A percentile compares a stretch with the other conserved stretches of the same genome.
Evolutionary conservation across 2,329 filamentous ascomycete genomes (phyloP).

Genomic region (Pseudogymnoascus sp.): DNA sequence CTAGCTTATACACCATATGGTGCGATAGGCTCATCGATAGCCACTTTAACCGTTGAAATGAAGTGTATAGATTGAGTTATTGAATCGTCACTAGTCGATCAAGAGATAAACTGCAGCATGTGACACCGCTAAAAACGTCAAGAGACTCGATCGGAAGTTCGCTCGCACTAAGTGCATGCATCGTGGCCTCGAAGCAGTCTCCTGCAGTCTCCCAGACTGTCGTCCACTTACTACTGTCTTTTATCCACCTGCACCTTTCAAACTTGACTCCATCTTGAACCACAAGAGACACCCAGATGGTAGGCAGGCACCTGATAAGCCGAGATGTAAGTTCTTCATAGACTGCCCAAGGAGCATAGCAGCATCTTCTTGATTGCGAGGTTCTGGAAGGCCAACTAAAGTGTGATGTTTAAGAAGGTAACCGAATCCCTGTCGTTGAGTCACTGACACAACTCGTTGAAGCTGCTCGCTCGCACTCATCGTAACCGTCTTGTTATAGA

Average conservation of each 20-base stretch:
- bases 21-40: not conserved
- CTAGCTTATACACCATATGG: not conserved
- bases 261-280: not conserved
- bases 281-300: not conserved
- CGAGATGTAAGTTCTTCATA: not conserved
- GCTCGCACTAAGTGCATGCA: not conserved
- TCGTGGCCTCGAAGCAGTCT: not conserved
- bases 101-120: not conserved
- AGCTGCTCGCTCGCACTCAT: not conserved
- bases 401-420: not conserved
- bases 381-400: not conserved
- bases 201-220: not conserved
- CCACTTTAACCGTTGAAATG: not conserved
- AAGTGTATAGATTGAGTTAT: not conserved
- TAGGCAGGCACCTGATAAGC: not conserved
- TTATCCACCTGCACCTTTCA: not conserved
- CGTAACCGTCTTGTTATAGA: not conserved
- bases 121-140: not conserved
- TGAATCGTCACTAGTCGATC: not conserved
- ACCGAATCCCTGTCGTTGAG: not conserved
- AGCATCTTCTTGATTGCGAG: not conserved
- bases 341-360: not conserved
- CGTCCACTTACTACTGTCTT: not conserved
- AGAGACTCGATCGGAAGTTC: not conserved
- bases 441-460: not conserved